These are phyloP conservation scores for Obba rivulosa DNA, from an alignment of 768 basidiomycete species.

Conservation along the genomic window DNA sequence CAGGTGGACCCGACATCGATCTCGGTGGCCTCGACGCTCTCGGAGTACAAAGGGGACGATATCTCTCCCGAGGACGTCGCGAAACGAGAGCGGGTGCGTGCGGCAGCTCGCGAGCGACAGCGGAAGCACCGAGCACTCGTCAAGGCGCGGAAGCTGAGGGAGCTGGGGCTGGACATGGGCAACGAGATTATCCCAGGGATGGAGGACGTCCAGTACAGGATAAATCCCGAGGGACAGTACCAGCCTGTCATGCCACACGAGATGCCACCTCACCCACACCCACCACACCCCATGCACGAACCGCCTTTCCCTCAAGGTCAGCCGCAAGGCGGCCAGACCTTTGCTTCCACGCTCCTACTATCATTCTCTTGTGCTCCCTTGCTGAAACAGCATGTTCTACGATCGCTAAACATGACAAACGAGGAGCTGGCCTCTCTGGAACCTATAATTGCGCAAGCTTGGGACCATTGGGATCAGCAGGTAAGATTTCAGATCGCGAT, in stretches of 20 bases:
- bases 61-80: conserved; percentile 54
- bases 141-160: conserved; percentile 76
- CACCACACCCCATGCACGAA: conserved; percentile 40
- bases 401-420: conserved; percentile 67
- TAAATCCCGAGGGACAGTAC: conserved; percentile 39
- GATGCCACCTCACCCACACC: conserved; percentile 21
- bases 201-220: conserved; percentile 64
- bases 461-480: conserved; percentile 83
- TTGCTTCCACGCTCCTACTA: conserved; percentile 71
- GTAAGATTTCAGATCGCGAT: conserved; percentile 34
- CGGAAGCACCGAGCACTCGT: conserved; percentile 75
- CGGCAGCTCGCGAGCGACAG: conserved; percentile 76
- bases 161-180: conserved; percentile 78
- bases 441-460: conserved; percentile 76
- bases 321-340: conserved; percentile 61
- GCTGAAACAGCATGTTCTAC: conserved; percentile 70
- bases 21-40: conserved; percentile 6
- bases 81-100: conserved; percentile 65
- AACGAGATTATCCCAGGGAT: conserved; percentile 62
- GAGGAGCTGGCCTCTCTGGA: conserved; percentile 77
- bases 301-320: conserved; percentile 59
- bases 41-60: conserved; percentile 18
- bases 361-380: conserved; percentile 72
- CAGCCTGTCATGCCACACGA: conserved; percentile 31
- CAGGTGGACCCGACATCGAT: conserved; percentile 11